Conservation (phyloP, 2,329 filamentous ascomycete genomes). For the Trichoderma cornu-damae region DNA sequence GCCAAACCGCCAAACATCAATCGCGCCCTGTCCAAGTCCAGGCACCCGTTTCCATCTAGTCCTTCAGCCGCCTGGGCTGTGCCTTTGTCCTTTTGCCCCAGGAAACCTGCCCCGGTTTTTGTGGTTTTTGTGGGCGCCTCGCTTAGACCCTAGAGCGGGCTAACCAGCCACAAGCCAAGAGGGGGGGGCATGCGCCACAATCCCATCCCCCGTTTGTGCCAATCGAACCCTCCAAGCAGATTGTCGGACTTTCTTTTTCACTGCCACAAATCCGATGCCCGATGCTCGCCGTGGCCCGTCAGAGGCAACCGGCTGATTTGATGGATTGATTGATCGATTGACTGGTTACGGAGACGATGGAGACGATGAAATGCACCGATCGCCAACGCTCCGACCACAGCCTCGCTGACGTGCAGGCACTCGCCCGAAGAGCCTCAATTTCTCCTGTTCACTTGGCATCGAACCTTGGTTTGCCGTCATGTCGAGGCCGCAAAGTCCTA, state of each 20-base stretch:
- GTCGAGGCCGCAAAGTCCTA: conserved; percentile 13
- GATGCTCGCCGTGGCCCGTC: neutral
- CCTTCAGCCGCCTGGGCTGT: conserved; percentile 20
- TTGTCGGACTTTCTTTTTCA: neutral
- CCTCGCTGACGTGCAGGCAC: conserved; percentile 14
- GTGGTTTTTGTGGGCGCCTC: conserved; percentile 2
- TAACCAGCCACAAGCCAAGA: conserved; percentile 9
- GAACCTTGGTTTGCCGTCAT: conserved; percentile 9
- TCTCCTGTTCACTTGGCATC: neutral
- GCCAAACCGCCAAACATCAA: conserved; percentile 2
- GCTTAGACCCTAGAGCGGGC: neutral
- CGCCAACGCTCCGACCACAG: neutral
- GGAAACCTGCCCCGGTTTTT: conserved; percentile 9
- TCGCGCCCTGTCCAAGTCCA: neutral
- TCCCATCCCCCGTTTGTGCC: too few relatives aligned
- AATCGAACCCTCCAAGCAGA: neutral
- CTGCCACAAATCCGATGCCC: neutral
- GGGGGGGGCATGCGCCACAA: conserved; percentile 8
- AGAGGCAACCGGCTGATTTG: conserved; percentile 13
- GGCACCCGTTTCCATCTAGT: neutral
- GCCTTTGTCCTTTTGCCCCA: conserved; percentile 15
- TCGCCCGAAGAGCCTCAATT: conserved; percentile 9
- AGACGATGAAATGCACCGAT: neutral
- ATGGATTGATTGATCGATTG: too few relatives aligned
- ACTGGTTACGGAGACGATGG: too few relatives aligned